Conservation (phyloP, 129 eudicot species). For the Centrapalus pauciflorus region DNA sequence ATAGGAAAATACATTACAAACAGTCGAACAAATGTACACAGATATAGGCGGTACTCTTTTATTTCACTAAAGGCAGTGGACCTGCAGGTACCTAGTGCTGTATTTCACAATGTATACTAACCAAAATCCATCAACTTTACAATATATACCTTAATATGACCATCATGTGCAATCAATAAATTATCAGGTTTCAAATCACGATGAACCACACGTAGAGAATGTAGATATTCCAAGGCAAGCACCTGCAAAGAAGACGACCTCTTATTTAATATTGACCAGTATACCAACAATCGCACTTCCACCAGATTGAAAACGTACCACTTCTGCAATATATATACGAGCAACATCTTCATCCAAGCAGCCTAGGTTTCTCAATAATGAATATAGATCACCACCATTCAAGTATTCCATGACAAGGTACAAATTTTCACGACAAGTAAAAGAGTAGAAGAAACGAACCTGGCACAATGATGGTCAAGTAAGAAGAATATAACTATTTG, state of each 20-base stretch:
- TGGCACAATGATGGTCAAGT: constrained; percentile 29
- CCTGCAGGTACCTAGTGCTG: not conserved
- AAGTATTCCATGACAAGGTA: constrained; percentile 97
- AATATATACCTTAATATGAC: constrained; percentile 76
- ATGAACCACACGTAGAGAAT: constrained; percentile 88
- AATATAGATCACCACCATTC: constrained; percentile 95
- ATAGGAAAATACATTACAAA: not conserved
- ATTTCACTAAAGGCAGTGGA: too few species aligned
- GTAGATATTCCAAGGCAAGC: constrained; percentile 95
- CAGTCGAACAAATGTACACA: not conserved
- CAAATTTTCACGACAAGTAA: constrained; percentile 93
- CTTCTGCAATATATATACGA: constrained; percentile 95
- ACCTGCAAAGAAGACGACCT: constrained; percentile 48
- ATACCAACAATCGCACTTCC: not conserved
- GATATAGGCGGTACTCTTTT: not conserved
- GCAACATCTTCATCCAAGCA: constrained; percentile 98
- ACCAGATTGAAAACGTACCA: constrained; percentile 44
- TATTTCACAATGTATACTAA: not conserved
- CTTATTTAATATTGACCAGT: not conserved
- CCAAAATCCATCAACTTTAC: not conserved
- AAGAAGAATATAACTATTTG: constrained; percentile 9
- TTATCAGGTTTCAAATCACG: constrained; percentile 97
- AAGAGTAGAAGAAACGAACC: constrained; percentile 98
- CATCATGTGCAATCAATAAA: constrained; percentile 96
- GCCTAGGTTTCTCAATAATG: constrained; percentile 87